Evolutionary conservation across 352 stramenopile genomes (phyloP), one percentile per base, ranked within the genome.

Genomic region (Saprolegnia parasitica): DNA sequence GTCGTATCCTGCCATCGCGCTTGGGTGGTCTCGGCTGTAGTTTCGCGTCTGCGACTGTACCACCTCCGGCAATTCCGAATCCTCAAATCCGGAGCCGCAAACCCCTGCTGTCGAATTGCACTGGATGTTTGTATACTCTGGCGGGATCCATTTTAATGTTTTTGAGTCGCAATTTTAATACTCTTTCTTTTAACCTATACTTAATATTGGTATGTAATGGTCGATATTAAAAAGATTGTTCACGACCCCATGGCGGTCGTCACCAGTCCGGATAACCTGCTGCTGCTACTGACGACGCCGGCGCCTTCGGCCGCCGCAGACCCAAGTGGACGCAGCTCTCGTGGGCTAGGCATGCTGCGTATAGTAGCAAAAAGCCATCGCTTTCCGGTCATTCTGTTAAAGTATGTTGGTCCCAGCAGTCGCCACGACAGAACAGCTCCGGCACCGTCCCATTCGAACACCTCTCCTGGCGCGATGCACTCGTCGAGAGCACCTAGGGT

Each of bases 1-100:
- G 42, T 65, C 37, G 24, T 65, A 65, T 20, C 24, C 56, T 49
- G 56, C 55, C 21, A 26, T 62, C 8, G 18, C 35, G 23, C 24
- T 52, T 61, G 20, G 42, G 42, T 49, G 42, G 42, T 49, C 42
- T 49, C 18, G 42, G 42, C 42, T 49, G 42, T 49, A 49, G 42
- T 49, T 49, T 49, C 42, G 18, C 42, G 42, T 49, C 42, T 49
- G 42, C 42, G 42, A 49, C 11, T 49, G 42, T 49, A 49, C 42
- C 42, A 49, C 42, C 42, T 49, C 42, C 42, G 42, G 42, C 42
- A 49, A 49, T 49, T 49, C 42, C 42, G 42, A 49, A 49, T n/a
- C 18, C 42, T 49, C 42, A n/a, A n/a, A n/a, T n/a, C 42, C 42
- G 42, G 42, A 49, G 42, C 18, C 18, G 11, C 18, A 49, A n/a